Conservation (phyloP, 2,329 filamentous ascomycete genomes). For the Paraphoma sp. region DNA sequence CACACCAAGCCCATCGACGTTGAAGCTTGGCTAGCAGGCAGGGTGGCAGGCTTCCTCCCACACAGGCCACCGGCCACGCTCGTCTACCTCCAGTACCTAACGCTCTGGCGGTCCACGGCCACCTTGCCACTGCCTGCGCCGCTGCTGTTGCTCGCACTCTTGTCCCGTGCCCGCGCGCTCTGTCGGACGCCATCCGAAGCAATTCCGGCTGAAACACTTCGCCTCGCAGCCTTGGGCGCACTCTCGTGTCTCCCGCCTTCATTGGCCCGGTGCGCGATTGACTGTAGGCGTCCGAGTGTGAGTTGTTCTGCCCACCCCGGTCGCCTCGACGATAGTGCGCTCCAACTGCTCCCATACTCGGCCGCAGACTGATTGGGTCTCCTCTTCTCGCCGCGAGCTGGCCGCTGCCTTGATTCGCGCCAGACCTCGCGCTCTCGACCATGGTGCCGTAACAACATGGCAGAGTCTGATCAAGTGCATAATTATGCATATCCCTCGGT, state of each 20-base stretch:
- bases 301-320: conserved; percentile 37
- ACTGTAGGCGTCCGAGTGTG: conserved; percentile 29
- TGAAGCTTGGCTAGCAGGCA: background rate
- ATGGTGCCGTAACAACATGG: conserved; percentile 41
- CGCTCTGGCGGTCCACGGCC: background rate
- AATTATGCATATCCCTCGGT: conserved; percentile 42
- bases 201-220: conserved; percentile 28
- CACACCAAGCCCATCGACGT: background rate
- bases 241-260: conserved; percentile 16
- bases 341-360: conserved; percentile 24
- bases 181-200: background rate
- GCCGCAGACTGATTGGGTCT: conserved; percentile 23
- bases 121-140: too few species aligned
- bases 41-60: background rate
- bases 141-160: background rate
- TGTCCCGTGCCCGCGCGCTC: background rate
- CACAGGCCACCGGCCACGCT: background rate
- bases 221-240: conserved; percentile 20
- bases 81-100: background rate
- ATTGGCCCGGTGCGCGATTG: conserved; percentile 28
- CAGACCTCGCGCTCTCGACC: conserved; percentile 23
- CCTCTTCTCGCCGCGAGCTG: conserved; percentile 6
- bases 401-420: conserved; percentile 37
- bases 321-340: conserved; percentile 32
- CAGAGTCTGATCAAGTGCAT: conserved; percentile 38